Evolutionary conservation across 2,329 filamentous ascomycete genomes (phyloP).

Genomic region (Colletotrichum salicis): DNA sequence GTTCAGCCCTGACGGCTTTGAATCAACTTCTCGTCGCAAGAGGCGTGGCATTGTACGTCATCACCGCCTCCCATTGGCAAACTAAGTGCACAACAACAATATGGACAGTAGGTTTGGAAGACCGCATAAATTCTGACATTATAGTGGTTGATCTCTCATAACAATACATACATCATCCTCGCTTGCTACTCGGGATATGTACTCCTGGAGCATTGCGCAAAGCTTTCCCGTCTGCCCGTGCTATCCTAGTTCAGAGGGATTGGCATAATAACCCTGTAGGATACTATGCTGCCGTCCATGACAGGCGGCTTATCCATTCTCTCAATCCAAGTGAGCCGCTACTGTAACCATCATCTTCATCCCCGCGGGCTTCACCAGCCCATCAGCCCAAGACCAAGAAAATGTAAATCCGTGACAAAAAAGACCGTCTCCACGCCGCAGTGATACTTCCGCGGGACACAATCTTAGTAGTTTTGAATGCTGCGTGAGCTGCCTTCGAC

Average conservation of each 20-base stretch:
- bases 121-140: conserved; percentile 34
- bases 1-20: background rate
- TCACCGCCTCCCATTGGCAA: background rate
- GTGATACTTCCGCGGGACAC: background rate
- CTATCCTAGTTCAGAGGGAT: background rate
- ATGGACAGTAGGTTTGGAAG: background rate
- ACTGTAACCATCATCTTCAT: background rate
- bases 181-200: conserved; percentile 1
- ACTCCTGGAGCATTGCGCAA: background rate
- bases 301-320: background rate
- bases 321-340: conserved; percentile 3
- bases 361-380: conserved; percentile 1
- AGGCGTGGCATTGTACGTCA: background rate
- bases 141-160: conserved; percentile 33
- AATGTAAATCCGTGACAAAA: background rate
- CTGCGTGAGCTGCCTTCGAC: background rate
- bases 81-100: background rate
- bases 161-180: conserved; percentile 35
- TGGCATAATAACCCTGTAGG: background rate
- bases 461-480: background rate
- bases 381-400: background rate
- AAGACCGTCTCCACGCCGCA: background rate
- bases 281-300: background rate
- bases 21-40: background rate
- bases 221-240: background rate